These are phyloP conservation scores for Chloranthus sessilifolius DNA, from an alignment of 164 flowering plant species.

Conservation along the genomic window DNA sequence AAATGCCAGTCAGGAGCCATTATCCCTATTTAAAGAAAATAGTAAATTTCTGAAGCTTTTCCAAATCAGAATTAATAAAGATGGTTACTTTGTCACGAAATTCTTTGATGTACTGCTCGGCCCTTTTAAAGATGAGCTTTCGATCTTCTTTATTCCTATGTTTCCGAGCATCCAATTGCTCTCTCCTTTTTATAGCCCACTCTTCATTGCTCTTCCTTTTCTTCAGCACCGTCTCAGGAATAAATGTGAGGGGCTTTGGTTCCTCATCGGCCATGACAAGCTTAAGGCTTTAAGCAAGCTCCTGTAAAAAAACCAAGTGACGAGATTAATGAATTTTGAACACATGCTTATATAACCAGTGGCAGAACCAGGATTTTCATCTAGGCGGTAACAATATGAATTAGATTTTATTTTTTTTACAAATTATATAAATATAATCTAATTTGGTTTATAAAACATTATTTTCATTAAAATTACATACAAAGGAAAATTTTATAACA, in stretches of 20 bases:
- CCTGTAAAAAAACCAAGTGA: too few species aligned
- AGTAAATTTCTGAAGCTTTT: background rate
- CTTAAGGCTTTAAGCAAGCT: background rate
- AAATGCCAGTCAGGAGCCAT: too few species aligned
- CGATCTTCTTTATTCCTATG: slow-evolving; percentile 30
- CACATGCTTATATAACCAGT: too few species aligned
- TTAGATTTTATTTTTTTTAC: too few species aligned
- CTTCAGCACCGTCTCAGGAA: slow-evolving; percentile 67
- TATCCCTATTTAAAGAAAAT: too few species aligned
- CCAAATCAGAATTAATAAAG: background rate
- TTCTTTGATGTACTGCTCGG: slow-evolving; percentile 60
- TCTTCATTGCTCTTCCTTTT: slow-evolving; percentile 71
- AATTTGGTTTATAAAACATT: too few species aligned
- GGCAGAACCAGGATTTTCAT: too few species aligned
- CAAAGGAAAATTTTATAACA: too few species aligned
- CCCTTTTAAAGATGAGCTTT: slow-evolving; percentile 42
- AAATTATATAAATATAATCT: too few species aligned
- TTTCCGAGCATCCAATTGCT: slow-evolving; percentile 42
- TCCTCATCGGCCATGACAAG: slow-evolving; percentile 33
- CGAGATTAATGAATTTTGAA: too few species aligned
- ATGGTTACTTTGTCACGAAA: slow-evolving; percentile 43
- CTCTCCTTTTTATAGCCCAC: slow-evolving; percentile 59
- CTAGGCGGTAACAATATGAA: too few species aligned
- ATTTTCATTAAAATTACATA: too few species aligned
- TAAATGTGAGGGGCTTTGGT: slow-evolving; percentile 34